Conservation (phyloP, 2,329 filamentous ascomycete species). For the Aspergillus latus region DNA sequence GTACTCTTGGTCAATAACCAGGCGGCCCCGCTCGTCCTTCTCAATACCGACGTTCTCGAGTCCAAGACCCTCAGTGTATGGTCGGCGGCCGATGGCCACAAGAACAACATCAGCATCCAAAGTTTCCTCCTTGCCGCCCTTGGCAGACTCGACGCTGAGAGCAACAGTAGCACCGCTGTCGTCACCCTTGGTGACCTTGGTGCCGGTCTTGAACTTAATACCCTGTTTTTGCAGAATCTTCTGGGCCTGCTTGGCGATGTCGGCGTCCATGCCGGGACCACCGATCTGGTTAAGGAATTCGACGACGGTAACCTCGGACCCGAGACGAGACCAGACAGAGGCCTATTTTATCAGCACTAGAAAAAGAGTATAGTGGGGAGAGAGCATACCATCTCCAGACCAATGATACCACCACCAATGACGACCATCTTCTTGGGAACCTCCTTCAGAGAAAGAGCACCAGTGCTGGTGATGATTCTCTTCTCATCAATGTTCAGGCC, state of each 20-base stretch:
- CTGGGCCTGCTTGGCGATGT: slow-evolving; percentile 87
- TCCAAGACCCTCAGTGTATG: slow-evolving; percentile 87
- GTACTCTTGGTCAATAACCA: slow-evolving; percentile 98
- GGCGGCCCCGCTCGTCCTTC: slow-evolving; percentile 82
- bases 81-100: slow-evolving; percentile 92
- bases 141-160: slow-evolving; percentile 84
- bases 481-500: slow-evolving; percentile 96
- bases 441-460: slow-evolving; percentile 82
- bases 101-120: slow-evolving; percentile 94
- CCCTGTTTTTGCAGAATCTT: slow-evolving; percentile 96
- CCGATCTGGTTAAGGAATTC: slow-evolving; percentile 96
- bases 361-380: not conserved
- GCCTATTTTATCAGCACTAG: slow-evolving; percentile 44
- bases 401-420: slow-evolving; percentile 97
- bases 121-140: slow-evolving; percentile 92
- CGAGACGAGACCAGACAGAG: slow-evolving; percentile 94
- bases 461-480: slow-evolving; percentile 94
- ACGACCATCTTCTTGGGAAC: slow-evolving; percentile 96
- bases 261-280: slow-evolving; percentile 93
- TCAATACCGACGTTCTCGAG: slow-evolving; percentile 80
- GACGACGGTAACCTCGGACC: slow-evolving; percentile 92
- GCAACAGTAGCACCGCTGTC: slow-evolving; percentile 73
- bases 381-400: slow-evolving; percentile 80
- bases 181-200: slow-evolving; percentile 89
- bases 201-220: slow-evolving; percentile 96